Evolutionary conservation across 2,329 filamentous ascomycete genomes (phyloP).

Genomic region (Dendryphion nanum): DNA sequence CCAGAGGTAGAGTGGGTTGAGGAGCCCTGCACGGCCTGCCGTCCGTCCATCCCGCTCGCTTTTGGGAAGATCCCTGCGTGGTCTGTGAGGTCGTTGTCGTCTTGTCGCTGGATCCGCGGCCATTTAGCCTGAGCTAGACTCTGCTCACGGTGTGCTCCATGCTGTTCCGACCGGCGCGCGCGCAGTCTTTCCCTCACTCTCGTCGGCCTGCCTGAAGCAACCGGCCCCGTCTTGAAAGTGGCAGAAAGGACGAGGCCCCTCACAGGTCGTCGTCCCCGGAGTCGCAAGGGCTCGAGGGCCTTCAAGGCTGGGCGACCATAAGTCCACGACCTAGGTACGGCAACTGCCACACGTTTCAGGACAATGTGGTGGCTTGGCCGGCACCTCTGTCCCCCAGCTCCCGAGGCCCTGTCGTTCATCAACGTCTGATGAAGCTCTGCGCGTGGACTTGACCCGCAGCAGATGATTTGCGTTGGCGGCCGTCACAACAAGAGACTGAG

Average conservation of each 20-base stretch:
- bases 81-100: too few species aligned
- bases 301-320: too few species aligned
- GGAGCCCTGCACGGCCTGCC: slow-evolving; percentile 35
- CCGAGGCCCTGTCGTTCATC: too few species aligned
- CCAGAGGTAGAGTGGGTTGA: slow-evolving; percentile 16
- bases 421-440: too few species aligned
- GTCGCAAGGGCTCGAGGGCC: too few species aligned
- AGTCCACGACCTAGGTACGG: too few species aligned
- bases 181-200: neutral
- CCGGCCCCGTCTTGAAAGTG: slow-evolving; percentile 22
- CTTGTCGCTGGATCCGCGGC: slow-evolving; percentile 14
- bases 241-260: slow-evolving; percentile 11
- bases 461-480: too few species aligned
- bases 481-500: too few species aligned
- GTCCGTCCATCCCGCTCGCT: slow-evolving; percentile 35
- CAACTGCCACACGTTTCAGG: neutral
- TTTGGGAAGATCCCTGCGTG: slow-evolving; percentile 28
- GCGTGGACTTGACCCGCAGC: too few species aligned
- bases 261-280: neutral
- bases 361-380: neutral
- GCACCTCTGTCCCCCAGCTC: neutral
- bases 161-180: neutral
- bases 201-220: slow-evolving; percentile 27
- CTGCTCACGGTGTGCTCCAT: slow-evolving; percentile 11
- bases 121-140: slow-evolving; percentile 38